A percentile compares a stretch with the other conserved stretches of the same genome.
Conservation (phyloP, 139 green algal species). For the Chlamydomonas schloesseri region DNA sequence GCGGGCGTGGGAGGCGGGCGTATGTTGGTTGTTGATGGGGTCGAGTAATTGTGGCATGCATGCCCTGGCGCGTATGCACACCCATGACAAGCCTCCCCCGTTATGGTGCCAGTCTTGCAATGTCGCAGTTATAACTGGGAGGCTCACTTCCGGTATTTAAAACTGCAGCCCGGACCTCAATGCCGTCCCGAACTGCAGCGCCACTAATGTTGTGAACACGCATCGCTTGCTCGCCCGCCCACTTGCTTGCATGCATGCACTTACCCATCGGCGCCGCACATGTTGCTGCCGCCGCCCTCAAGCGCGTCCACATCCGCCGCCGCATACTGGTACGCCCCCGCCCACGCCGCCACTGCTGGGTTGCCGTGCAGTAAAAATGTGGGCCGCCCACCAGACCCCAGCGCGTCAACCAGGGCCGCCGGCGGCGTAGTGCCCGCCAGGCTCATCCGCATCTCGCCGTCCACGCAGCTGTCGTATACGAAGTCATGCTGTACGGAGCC, state of each 20-base stretch:
- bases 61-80: too few species aligned
- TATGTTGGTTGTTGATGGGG: too few species aligned
- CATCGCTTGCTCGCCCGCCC: too few species aligned
- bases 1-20: neutral
- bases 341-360: constrained; percentile 32
- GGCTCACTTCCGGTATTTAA: too few species aligned
- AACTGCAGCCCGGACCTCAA: too few species aligned
- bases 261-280: constrained; percentile 55
- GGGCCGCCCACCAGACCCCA: neutral
- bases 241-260: too few species aligned
- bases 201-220: too few species aligned
- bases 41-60: too few species aligned
- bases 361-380: constrained; percentile 45
- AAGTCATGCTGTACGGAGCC: neutral
- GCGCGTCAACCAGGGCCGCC: neutral
- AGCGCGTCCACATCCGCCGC: neutral
- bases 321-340: constrained; percentile 22
- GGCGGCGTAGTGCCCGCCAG: constrained; percentile 3
- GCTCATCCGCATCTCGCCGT: neutral
- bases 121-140: too few species aligned
- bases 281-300: constrained; percentile 13
- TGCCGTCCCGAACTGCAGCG: too few species aligned
- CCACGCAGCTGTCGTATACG: constrained; percentile 20
- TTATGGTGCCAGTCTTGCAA: too few species aligned
- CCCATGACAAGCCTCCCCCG: too few species aligned